A percentile compares a stretch with the other conserved stretches of the same genome.
Conservation (phyloP, 441 rosid genomes). For the Brassica balearica region DNA sequence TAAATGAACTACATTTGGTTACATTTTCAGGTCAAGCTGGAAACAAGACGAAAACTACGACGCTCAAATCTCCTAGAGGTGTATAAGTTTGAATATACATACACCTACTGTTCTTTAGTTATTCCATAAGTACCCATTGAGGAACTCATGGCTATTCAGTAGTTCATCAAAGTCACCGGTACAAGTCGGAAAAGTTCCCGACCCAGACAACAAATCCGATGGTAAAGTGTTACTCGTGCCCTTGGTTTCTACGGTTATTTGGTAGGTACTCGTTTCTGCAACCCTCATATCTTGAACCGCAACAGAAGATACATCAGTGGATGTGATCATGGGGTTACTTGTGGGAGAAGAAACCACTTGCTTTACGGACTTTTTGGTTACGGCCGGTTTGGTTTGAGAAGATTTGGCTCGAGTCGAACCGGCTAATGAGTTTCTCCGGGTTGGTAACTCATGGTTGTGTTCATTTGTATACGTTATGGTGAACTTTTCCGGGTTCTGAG, state of each 20-base stretch:
- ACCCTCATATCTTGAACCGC: conserved; percentile 31
- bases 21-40: conserved; percentile 15
- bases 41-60: conserved; percentile 30
- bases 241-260: conserved; percentile 1
- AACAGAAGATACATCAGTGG: conserved; percentile 30
- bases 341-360: conserved; percentile 41
- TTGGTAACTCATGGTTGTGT: conserved; percentile 77
- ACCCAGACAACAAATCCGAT: conserved; percentile 34
- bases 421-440: conserved; percentile 79
- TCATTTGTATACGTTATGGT: conserved; percentile 80
- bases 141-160: conserved; percentile 43
- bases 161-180: conserved; percentile 38
- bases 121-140: conserved; percentile 43
- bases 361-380: conserved; percentile 32
- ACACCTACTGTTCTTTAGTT: conserved; percentile 26
- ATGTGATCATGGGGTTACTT: conserved; percentile 36
- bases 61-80: conserved; percentile 18
- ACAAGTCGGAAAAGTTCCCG: conserved; percentile 19
- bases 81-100: conserved; percentile 15
- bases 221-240: conserved; percentile 25
- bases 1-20: conserved; percentile 13
- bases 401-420: conserved; percentile 69
- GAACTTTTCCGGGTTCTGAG: conserved; percentile 61
- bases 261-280: conserved; percentile 30
- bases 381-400: conserved; percentile 45